Evolutionary conservation across 805 yeast genomes (phyloP), one percentile per base, ranked within the genome.

Genomic region (Isabelozyma gotoi): DNA sequence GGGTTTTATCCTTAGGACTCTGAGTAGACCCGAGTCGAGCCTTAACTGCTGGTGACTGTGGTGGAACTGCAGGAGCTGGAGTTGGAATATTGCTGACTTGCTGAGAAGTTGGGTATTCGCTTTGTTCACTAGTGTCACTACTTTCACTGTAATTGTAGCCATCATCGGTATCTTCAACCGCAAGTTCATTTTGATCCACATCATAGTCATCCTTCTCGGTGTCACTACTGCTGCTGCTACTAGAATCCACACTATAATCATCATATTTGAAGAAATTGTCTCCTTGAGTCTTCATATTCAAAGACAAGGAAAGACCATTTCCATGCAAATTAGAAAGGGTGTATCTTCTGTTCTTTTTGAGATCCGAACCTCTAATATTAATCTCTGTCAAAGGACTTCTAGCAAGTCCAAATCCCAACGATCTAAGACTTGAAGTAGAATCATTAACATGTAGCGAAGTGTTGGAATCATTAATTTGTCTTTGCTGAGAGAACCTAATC

Each of bases 311-410:
- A 43, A 70, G 53, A 0, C 97, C 97, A 51, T 85, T 69, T 46
- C 80, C 81, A 56, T 87, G 94, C 40, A 89, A 62, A 40, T 82
- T 80, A 7, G 92, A 80, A 16, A 88, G 61, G 0, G 82, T 75
- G 42, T 69, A 74, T 36, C 80, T 59, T 44, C 79, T 57, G 40
- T 69, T 71, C 6, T 55, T 46, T 32, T 60, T 50, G 20, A 36
- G n/a, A 14, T 36, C 39, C 3, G 20, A 35, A 17, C 11, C 7
- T 11, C 16, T 17, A 7, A 35, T 18, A 20, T 18, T 35, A 4
- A 18, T 15, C 20, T 35, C 38, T 12, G 38, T n/a, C 20, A 35
- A 17, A 6, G 39, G 39, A 19, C 15, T 20, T 20, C 20, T 20
- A 12, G 17, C 8, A 16, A 34, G 17, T 7, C 18, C 29, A 11